Conservation (phyloP, 1,284 basidiomycete species). For the Ustilago nuda region DNA sequence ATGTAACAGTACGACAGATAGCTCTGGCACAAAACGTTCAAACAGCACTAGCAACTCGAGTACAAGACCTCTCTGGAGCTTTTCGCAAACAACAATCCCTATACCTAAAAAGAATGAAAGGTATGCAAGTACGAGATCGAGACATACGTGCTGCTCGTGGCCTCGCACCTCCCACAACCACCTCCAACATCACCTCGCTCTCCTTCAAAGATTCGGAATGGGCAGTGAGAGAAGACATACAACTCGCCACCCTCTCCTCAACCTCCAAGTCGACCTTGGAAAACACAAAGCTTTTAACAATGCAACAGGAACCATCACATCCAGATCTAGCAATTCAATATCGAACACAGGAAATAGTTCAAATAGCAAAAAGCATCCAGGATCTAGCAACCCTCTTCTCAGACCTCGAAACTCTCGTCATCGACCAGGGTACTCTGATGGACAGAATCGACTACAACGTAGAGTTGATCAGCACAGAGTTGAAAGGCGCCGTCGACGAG, state of each 20-base stretch:
- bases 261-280: constrained; percentile 7
- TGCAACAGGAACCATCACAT: not conserved
- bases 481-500: constrained; percentile 86
- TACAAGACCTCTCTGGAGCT: constrained; percentile 90
- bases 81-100: constrained; percentile 97
- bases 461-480: constrained; percentile 84
- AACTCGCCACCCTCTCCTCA: constrained; percentile 31
- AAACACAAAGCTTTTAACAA: not conserved
- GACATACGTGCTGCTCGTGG: constrained; percentile 51
- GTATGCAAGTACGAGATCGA: constrained; percentile 71
- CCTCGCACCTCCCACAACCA: constrained; percentile 16
- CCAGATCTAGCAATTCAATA: constrained; percentile 50
- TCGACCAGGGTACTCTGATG: constrained; percentile 96
- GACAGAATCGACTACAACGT: constrained; percentile 98
- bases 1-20: constrained; percentile 59
- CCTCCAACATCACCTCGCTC: not conserved
- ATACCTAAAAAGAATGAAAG: constrained; percentile 87
- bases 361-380: constrained; percentile 92
- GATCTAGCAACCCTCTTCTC: constrained; percentile 95
- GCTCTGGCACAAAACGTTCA: constrained; percentile 91
- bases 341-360: constrained; percentile 79
- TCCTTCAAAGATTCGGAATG: constrained; percentile 51
- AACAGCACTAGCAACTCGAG: constrained; percentile 89
- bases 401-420: constrained; percentile 90
- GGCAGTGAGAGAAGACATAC: constrained; percentile 63